Percentiles rank a stretch among this genome's conserved stretches.
These are phyloP conservation scores for Penicillium expansum DNA, from an alignment of 2,329 filamentous ascomycete genomes.

Conservation along the genomic window DNA sequence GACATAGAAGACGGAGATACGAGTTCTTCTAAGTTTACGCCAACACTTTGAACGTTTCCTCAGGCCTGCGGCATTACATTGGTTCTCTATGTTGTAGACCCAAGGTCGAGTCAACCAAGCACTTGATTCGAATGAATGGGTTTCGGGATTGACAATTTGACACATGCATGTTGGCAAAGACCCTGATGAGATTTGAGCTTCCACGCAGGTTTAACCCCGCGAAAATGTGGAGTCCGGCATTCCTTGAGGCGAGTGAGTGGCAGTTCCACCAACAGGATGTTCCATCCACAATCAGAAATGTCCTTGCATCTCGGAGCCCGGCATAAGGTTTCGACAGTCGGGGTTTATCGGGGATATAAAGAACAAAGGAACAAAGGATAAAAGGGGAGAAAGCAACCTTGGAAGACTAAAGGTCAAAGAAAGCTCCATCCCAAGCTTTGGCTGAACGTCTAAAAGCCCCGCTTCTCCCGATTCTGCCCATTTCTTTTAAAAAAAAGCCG, in stretches of 20 bases:
- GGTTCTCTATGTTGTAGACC: too few relatives aligned
- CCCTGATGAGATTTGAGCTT: neutral
- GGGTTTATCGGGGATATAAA: neutral
- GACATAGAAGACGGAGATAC: slow-evolving; percentile 14
- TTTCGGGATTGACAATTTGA: neutral
- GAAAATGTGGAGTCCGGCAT: neutral
- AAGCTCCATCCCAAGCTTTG: too few relatives aligned
- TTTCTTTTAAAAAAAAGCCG: neutral
- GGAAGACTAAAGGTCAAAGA: too few relatives aligned
- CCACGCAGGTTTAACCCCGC: neutral
- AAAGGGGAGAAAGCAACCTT: neutral
- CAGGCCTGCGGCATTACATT: too few relatives aligned
- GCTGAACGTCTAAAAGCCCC: neutral
- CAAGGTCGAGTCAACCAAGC: neutral
- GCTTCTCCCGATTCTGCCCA: neutral
- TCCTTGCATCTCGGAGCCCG: neutral
- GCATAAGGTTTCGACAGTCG: neutral
- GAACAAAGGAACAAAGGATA: neutral
- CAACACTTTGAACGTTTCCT: too few relatives aligned
- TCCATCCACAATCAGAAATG: neutral
- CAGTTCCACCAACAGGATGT: neutral
- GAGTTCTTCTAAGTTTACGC: neutral
- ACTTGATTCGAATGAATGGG: neutral
- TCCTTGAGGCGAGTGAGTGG: neutral
- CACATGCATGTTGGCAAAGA: neutral